Base-by-base conservation (phyloP, 768 basidiomycete species). In the Pluteus cervinus region DNA sequence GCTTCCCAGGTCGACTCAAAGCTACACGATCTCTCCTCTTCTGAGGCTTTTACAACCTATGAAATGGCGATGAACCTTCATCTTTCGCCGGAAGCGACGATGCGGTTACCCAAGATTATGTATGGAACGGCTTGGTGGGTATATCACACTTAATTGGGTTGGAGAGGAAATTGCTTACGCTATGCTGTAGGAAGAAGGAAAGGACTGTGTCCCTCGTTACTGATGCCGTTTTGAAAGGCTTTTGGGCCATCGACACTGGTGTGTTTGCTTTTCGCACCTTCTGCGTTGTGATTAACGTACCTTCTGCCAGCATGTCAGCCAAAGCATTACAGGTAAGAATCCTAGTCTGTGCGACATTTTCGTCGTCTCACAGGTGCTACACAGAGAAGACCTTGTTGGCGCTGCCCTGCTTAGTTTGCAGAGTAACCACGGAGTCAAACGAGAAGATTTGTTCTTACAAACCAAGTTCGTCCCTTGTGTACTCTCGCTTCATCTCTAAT, bases 161-260 rank as follows among this genome's bases (percentile, higher is more conserved):
- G 15, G 29, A 26, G 33, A 15, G 41, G 24, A 33, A 36, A 37
- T n/a, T n/a, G 33, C 29, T 15, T 23, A 39, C 31, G 20, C 24
- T 12, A 41, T 14, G 3, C 20, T 26, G 31, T 47, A 88, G 86
- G 87, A 91, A 91, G 64, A 79, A 79, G 50, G 81, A 83, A 38
- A 57, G 68, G 16, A 91, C 89, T 1, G 61, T 76, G 0, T 58
- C 65, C 4, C 71, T 89, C 3, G 86, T 90, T 14, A 60, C 81
- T 34, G 69, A 65, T 38, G 89, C 89, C 7, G 75, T 90, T 39
- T 58, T 81, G 25, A 71, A 75, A 45, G 88, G 89, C 4, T 91
- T 90, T 54, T 63, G 79, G 31, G 86, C 82, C 4, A 77, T 91
- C 20, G 89, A 92, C 49, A 89, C 86, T n/a, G 86, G 86, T 71